phyloP scores from a whole-genome alignment of 306 rosid genomes.

The Cercis canadensis region DNA sequence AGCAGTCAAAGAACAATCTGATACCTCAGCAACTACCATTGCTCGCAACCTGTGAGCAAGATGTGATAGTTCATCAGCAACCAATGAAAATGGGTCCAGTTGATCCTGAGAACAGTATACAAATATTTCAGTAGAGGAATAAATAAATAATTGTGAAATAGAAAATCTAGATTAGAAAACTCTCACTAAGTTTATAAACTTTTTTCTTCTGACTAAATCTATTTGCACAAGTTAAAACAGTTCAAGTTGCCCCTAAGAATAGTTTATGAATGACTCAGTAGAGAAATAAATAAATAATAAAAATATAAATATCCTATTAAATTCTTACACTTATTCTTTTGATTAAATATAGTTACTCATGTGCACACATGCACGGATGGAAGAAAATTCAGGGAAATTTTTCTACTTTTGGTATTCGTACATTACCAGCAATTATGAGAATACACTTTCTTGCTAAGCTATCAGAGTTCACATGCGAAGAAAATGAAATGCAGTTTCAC shows the following conservation, averaged over 20 bases:
- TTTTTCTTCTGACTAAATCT: neutral
- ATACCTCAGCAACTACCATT: slow-evolving; percentile 92
- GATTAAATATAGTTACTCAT: neutral
- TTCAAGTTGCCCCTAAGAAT: slow-evolving; percentile 13
- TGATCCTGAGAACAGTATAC: slow-evolving; percentile 62
- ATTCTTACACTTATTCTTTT: neutral
- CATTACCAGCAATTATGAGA: neutral
- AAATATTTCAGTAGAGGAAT: slow-evolving; percentile 18
- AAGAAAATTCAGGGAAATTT: neutral
- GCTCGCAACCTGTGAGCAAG: slow-evolving; percentile 77
- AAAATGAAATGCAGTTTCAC: neutral
- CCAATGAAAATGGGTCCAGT: slow-evolving; percentile 88
- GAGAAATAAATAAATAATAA: slow-evolving; percentile 12
- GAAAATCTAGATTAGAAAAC: neutral
- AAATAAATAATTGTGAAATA: slow-evolving; percentile 13
- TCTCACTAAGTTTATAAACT: neutral
- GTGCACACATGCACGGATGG: neutral
- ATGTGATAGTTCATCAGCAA: slow-evolving; percentile 84
- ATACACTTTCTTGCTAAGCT: neutral
- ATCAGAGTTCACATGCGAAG: neutral
- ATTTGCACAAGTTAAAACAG: slow-evolving; percentile 3
- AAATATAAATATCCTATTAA: neutral
- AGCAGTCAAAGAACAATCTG: slow-evolving; percentile 1
- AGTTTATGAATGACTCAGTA: neutral
- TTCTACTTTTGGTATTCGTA: neutral